Percentiles rank a stretch among this genome's conserved stretches.
phyloP scores from a whole-genome alignment of 306 rosid species.

The Prunus armeniaca region DNA sequence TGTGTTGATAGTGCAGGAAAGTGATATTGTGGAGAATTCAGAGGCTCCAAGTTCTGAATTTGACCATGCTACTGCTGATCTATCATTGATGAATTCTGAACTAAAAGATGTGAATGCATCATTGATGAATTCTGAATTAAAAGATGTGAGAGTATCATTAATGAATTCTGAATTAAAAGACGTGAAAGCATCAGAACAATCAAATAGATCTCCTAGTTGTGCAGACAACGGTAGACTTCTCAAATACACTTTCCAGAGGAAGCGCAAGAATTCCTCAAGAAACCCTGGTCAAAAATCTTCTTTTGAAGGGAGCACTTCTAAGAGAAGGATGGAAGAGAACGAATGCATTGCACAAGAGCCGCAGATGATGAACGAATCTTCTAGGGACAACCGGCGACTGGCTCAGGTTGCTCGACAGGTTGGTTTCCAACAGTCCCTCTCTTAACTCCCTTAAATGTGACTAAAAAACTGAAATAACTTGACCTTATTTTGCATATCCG shows the following conservation, averaged over 20 bases:
- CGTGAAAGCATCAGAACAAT: slow-evolving; percentile 30
- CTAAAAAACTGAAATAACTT: neutral
- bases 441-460: slow-evolving; percentile 14
- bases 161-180: slow-evolving; percentile 22
- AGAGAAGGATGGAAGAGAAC: slow-evolving; percentile 38
- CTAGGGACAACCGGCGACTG: slow-evolving; percentile 46
- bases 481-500: neutral
- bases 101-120: slow-evolving; percentile 23
- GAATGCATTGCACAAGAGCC: slow-evolving; percentile 28
- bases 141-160: slow-evolving; percentile 21
- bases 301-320: slow-evolving; percentile 30
- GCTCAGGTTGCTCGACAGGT: slow-evolving; percentile 67
- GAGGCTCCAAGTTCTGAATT: slow-evolving; percentile 15
- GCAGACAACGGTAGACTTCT: slow-evolving; percentile 38
- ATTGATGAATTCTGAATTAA: slow-evolving; percentile 12
- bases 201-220: slow-evolving; percentile 30
- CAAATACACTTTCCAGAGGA: slow-evolving; percentile 65
- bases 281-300: slow-evolving; percentile 34
- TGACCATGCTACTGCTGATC: slow-evolving; percentile 26
- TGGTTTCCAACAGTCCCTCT: slow-evolving; percentile 20
- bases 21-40: slow-evolving; percentile 22
- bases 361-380: slow-evolving; percentile 31
- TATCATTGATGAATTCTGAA: slow-evolving; percentile 16
- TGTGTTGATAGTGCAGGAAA: slow-evolving; percentile 20
- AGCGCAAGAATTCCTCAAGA: slow-evolving; percentile 49